Evolutionary conservation across 2,329 filamentous ascomycete species (phyloP).

Genomic region (Cladophialophora chaetospira): DNA sequence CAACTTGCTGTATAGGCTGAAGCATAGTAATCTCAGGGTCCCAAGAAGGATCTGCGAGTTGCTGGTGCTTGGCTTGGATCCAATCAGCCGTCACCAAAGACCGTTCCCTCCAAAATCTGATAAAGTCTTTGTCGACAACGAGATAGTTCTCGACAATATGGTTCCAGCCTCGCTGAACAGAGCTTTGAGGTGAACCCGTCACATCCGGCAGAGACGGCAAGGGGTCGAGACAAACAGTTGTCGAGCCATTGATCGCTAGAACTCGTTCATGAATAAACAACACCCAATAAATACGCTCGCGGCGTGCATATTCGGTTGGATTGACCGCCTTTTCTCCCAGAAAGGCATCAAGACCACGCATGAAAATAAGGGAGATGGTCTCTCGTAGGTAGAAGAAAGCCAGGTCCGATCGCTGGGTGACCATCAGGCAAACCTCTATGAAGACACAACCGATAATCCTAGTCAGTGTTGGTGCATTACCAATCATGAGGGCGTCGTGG

Average conservation of each 20-base stretch:
- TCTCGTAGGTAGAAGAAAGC: slow-evolving; percentile 44
- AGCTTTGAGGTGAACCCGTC: slow-evolving; percentile 40
- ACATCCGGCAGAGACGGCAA: slow-evolving; percentile 40
- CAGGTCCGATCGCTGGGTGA: background rate
- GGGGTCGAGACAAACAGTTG: slow-evolving; percentile 47
- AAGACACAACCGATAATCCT: slow-evolving; percentile 43
- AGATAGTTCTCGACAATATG: slow-evolving; percentile 48
- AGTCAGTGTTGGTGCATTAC: slow-evolving; percentile 48
- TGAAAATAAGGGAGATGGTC: slow-evolving; percentile 50
- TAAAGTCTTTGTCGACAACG: slow-evolving; percentile 48
- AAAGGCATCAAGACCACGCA: slow-evolving; percentile 37
- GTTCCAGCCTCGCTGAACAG: slow-evolving; percentile 40
- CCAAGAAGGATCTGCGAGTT: slow-evolving; percentile 46
- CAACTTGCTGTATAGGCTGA: slow-evolving; percentile 50
- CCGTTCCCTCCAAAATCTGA: slow-evolving; percentile 48
- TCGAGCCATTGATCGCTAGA: slow-evolving; percentile 44
- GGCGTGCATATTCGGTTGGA: slow-evolving; percentile 42
- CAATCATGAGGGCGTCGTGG: slow-evolving; percentile 41
- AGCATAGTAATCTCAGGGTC: slow-evolving; percentile 43
- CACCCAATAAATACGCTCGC: slow-evolving; percentile 59
- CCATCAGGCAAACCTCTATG: background rate
- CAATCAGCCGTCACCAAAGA: slow-evolving; percentile 43
- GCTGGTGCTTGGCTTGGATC: slow-evolving; percentile 50
- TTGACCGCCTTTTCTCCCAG: slow-evolving; percentile 36
- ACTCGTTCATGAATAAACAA: slow-evolving; percentile 57